Conservation (phyloP, 305 asterid genomes). For the Solanum hybrid region DNA sequence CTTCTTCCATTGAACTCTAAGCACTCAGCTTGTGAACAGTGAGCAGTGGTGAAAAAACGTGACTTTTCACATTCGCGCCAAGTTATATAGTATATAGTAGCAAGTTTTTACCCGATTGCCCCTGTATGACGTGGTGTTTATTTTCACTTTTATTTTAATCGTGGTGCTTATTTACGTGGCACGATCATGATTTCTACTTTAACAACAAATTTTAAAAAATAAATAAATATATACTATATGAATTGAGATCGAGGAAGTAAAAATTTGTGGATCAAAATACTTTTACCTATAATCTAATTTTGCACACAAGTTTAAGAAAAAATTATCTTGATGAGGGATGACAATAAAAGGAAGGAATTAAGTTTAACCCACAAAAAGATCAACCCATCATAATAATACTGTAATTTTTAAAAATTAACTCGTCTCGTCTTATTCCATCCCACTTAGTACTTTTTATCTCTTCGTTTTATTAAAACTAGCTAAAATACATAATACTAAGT, state of each 20-base stretch:
- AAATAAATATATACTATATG: no score
- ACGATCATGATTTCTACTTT: not conserved
- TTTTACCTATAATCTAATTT: not conserved
- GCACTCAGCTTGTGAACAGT: not conserved
- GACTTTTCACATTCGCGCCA: not conserved
- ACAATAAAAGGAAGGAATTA: not conserved
- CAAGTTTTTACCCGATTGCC: not conserved
- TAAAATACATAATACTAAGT: no score
- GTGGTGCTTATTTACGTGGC: not conserved
- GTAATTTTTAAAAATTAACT: no score
- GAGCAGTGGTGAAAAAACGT: not conserved
- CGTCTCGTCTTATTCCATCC: rapidly evolving
- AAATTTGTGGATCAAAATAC: not conserved
- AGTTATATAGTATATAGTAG: not conserved
- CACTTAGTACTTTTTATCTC: no score
- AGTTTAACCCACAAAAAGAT: not conserved
- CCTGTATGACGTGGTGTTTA: not conserved
- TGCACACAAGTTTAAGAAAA: not conserved
- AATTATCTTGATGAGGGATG: not conserved
- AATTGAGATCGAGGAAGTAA: not conserved
- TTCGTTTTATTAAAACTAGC: not conserved
- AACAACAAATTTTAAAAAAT: no score
- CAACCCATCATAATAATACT: not conserved
- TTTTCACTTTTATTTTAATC: not conserved
- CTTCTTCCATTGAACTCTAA: constrained; percentile 48